These are phyloP conservation scores for Neofusicoccum kwambonambiense DNA, from an alignment of 2,329 filamentous ascomycete genomes.

Conservation along the genomic window DNA sequence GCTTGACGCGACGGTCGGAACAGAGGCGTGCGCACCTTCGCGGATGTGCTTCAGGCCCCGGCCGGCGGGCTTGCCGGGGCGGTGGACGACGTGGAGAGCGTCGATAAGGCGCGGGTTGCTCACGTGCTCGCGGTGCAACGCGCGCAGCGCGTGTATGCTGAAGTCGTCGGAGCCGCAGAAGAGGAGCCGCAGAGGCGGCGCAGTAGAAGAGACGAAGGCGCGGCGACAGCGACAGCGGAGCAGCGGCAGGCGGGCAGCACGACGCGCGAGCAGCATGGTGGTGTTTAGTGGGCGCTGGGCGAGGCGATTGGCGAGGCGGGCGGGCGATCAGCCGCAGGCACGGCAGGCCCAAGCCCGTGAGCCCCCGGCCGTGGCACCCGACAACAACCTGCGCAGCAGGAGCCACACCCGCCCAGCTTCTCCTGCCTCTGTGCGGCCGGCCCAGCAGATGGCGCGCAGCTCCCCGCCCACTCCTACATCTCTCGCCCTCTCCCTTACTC, in stretches of 20 bases:
- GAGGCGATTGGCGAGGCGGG: neutral
- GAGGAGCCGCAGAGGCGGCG: slow-evolving; percentile 71
- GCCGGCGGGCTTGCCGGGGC: slow-evolving; percentile 75
- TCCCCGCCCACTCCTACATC: neutral
- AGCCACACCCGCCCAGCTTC: neutral
- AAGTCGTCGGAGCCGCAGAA: slow-evolving; percentile 95
- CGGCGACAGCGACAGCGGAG: slow-evolving; percentile 2
- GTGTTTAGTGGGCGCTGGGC: neutral
- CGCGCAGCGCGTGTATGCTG: slow-evolving; percentile 73
- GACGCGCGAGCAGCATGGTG: neutral
- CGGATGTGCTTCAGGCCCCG: slow-evolving; percentile 68
- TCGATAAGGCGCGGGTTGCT: slow-evolving; percentile 37
- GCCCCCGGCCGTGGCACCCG: neutral
- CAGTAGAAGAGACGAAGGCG: slow-evolving; percentile 17
- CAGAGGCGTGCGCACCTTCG: slow-evolving; percentile 53
- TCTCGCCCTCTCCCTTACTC: neutral
- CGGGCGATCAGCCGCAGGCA: neutral
- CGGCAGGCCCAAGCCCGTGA: neutral
- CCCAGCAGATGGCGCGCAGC: neutral
- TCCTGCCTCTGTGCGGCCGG: neutral
- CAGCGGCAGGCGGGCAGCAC: neutral
- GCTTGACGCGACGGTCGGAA: slow-evolving; percentile 8
- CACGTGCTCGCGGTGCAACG: slow-evolving; percentile 62
- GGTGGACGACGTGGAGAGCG: slow-evolving; percentile 83
- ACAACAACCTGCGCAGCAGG: neutral